A percentile compares a stretch with the other conserved stretches of the same genome.
These are phyloP conservation scores for Pyrenula aspistea DNA, from an alignment of 495 filamentous ascomycete genomes.

Conservation along the genomic window DNA sequence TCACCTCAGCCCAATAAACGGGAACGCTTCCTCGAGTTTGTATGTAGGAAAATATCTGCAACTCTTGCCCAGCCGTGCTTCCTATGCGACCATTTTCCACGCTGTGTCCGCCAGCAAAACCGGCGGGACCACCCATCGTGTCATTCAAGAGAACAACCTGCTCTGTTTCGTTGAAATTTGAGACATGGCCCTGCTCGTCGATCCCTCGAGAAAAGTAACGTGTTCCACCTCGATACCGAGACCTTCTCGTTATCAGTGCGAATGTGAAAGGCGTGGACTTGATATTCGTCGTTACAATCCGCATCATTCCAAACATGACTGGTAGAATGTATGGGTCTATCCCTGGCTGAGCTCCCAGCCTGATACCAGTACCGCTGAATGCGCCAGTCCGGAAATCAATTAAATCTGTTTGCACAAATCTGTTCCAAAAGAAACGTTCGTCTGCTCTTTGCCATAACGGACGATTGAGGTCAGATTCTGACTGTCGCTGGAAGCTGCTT, in stretches of 20 bases:
- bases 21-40: slow-evolving; percentile 94
- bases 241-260: slow-evolving; percentile 75
- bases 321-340: slow-evolving; percentile 91
- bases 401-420: slow-evolving; percentile 78
- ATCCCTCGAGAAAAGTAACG: slow-evolving; percentile 89
- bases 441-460: slow-evolving; percentile 90
- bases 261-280: slow-evolving; percentile 75
- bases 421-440: slow-evolving; percentile 98
- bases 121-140: slow-evolving; percentile 55
- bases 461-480: slow-evolving; percentile 48
- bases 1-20: slow-evolving; percentile 90
- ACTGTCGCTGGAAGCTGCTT: slow-evolving; percentile 87
- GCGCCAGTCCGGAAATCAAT: slow-evolving; percentile 64
- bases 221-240: slow-evolving; percentile 76
- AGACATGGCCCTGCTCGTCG: slow-evolving; percentile 84
- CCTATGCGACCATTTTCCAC: slow-evolving; percentile 59
- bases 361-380: slow-evolving; percentile 27
- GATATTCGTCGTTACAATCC: slow-evolving; percentile 68
- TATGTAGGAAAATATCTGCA: slow-evolving; percentile 84
- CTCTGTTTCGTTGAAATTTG: slow-evolving; percentile 98
- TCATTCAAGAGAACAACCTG: slow-evolving; percentile 84
- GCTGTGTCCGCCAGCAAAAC: slow-evolving; percentile 64
- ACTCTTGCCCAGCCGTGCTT: slow-evolving; percentile 48
- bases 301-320: slow-evolving; percentile 87
- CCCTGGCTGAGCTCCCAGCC: slow-evolving; percentile 56